Percentiles rank a stretch among this genome's conserved stretches.
phyloP scores from a whole-genome alignment of 352 stramenopile genomes.

The Pythium angustatum region DNA sequence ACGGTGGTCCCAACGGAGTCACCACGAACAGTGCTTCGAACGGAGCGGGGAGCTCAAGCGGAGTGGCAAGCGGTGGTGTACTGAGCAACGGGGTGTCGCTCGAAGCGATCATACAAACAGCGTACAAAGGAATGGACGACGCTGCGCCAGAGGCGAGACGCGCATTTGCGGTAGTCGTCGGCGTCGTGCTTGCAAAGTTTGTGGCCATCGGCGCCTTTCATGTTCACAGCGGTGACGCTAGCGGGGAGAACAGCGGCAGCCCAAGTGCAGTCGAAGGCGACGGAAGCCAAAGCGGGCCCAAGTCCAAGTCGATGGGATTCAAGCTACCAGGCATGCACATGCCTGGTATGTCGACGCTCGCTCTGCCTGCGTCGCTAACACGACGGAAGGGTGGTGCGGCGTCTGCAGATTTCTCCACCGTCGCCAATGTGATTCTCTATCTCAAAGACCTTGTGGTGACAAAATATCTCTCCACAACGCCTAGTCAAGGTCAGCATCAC shows the following conservation, averaged over 20 bases:
- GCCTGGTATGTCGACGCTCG: constrained; percentile 48
- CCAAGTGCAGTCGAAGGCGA: constrained; percentile 5
- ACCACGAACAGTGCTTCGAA: constrained; percentile 2
- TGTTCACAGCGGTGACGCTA: constrained; percentile 40
- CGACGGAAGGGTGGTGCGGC: constrained; percentile 49
- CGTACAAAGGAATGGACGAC: constrained; percentile 81
- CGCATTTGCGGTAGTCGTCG: constrained; percentile 66
- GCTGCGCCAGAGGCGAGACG: constrained; percentile 55
- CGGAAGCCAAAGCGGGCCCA: constrained; percentile 23
- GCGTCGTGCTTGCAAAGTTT: constrained; percentile 79
- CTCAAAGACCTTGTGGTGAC: constrained; percentile 73
- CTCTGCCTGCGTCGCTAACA: constrained; percentile 35
- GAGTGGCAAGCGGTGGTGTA: neutral
- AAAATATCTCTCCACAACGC: constrained; percentile 50
- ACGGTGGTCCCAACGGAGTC: neutral
- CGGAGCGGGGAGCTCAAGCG: constrained; percentile 18
- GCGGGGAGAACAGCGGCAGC: constrained; percentile 11
- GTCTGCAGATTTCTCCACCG: constrained; percentile 67
- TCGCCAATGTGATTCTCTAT: constrained; percentile 73
- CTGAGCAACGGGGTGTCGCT: constrained; percentile 39
- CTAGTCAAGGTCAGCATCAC: constrained; percentile 28
- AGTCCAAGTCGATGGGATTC: constrained; percentile 64
- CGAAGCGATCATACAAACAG: constrained; percentile 69
- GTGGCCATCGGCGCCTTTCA: constrained; percentile 52
- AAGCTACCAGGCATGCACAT: constrained; percentile 63